Conservation (phyloP, 495 filamentous ascomycete species). For the Aspergillus nanangensis region DNA sequence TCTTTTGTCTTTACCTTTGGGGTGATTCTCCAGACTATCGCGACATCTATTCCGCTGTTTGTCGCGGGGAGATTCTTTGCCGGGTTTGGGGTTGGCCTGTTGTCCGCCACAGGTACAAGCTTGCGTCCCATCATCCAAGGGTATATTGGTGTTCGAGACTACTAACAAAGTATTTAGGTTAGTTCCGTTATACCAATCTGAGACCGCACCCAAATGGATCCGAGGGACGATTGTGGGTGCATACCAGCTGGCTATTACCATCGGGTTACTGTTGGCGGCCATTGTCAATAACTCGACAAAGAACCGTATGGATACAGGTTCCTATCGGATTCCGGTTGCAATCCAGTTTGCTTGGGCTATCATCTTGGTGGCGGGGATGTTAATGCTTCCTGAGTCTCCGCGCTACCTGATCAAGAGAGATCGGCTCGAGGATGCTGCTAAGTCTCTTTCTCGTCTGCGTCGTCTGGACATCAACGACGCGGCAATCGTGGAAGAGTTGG, state of each 20-base stretch:
- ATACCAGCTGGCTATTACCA: conserved; percentile 81
- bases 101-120: conserved; percentile 41
- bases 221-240: conserved; percentile 76
- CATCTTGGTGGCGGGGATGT: conserved; percentile 67
- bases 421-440: conserved; percentile 58
- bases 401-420: conserved; percentile 74
- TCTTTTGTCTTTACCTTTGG: conserved; percentile 69
- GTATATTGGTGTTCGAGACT: too few species aligned
- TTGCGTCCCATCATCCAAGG: neutral
- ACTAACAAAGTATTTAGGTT: too few species aligned
- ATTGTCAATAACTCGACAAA: conserved; percentile 73
- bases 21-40: conserved; percentile 70
- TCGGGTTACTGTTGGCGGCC: conserved; percentile 76
- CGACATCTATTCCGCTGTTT: conserved; percentile 64
- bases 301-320: conserved; percentile 54
- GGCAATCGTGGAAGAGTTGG: conserved; percentile 60
- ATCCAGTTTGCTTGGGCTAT: conserved; percentile 79
- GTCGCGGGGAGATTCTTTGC: conserved; percentile 75
- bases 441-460: conserved; percentile 62
- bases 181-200: conserved; percentile 85
- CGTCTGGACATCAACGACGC: conserved; percentile 60
- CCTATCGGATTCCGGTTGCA: conserved; percentile 79
- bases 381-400: conserved; percentile 77
- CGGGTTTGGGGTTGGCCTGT: conserved; percentile 76
- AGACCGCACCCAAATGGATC: conserved; percentile 78